phyloP scores from a whole-genome alignment of 352 stramenopile species.

The Globisporangium ultimum region DNA sequence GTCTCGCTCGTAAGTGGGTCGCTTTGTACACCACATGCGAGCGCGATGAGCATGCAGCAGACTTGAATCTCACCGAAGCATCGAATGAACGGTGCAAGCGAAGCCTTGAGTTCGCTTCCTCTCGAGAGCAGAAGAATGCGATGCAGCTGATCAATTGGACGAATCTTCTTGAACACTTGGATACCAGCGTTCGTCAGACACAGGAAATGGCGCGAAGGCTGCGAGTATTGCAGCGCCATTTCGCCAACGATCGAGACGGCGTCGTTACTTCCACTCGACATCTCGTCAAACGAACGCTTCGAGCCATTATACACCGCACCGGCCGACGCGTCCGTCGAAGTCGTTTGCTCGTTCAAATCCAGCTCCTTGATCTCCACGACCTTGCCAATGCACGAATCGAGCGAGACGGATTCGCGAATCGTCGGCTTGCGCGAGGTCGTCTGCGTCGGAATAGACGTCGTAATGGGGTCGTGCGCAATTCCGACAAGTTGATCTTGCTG shows the following conservation, averaged over 20 bases:
- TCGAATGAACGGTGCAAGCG: constrained; percentile 70
- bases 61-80: constrained; percentile 85
- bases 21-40: constrained; percentile 82
- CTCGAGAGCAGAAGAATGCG: constrained; percentile 62
- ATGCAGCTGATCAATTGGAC: constrained; percentile 85
- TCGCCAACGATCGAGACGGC: constrained; percentile 56
- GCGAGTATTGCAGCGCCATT: constrained; percentile 83
- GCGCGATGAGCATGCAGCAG: constrained; percentile 84
- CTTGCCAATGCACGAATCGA: constrained; percentile 78
- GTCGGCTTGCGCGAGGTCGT: constrained; percentile 58
- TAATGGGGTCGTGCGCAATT: constrained; percentile 73
- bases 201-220: constrained; percentile 79
- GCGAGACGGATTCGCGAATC: constrained; percentile 71
- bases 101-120: constrained; percentile 64
- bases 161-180: constrained; percentile 89
- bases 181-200: constrained; percentile 84
- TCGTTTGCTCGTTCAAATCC: constrained; percentile 21
- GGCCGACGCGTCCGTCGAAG: constrained; percentile 13
- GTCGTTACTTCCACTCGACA: constrained; percentile 39
- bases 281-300: constrained; percentile 81
- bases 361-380: constrained; percentile 81
- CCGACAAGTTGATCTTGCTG: constrained; percentile 76
- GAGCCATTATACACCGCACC: constrained; percentile 16
- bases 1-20: constrained; percentile 67
- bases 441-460: constrained; percentile 54